Percentiles rank a stretch among this genome's conserved stretches.
Evolutionary conservation across 345 rosid genomes (phyloP).

Genomic region (Aquilaria yunnanensis): DNA sequence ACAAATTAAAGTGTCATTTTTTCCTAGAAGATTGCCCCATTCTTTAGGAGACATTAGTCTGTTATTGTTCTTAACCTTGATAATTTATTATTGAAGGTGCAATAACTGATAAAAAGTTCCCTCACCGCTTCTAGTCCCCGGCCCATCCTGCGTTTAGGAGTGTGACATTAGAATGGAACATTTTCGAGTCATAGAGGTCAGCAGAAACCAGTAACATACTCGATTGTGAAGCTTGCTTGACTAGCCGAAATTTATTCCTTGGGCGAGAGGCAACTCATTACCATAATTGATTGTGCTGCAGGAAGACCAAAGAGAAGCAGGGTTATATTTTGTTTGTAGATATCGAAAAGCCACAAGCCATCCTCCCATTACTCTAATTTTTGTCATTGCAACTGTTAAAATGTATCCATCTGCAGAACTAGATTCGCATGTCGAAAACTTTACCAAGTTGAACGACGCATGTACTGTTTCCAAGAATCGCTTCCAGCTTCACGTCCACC

Average conservation of each 20-base stretch:
- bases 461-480: conserved; percentile 98
- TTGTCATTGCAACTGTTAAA: not conserved
- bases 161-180: no score
- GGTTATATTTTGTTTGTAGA: not conserved
- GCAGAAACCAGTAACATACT: no score
- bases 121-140: no score
- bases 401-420: not conserved
- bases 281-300: conserved; percentile 92
- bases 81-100: no score
- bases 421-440: not conserved
- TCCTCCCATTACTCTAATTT: not conserved
- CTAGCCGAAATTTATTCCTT: conserved; percentile 94
- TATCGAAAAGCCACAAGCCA: not conserved
- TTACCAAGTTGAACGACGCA: conserved; percentile 98
- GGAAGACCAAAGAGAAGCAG: not conserved
- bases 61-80: no score
- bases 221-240: not conserved
- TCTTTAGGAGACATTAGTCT: no score
- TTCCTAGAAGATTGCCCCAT: no score
- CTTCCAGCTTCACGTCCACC: conserved; percentile 99
- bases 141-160: no score
- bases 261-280: conserved; percentile 88
- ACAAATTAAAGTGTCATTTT: no score
- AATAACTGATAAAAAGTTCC: no score
- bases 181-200: no score